Evolutionary conservation across 768 basidiomycete genomes (phyloP).

Genomic region (Auriscalpium orientale): DNA sequence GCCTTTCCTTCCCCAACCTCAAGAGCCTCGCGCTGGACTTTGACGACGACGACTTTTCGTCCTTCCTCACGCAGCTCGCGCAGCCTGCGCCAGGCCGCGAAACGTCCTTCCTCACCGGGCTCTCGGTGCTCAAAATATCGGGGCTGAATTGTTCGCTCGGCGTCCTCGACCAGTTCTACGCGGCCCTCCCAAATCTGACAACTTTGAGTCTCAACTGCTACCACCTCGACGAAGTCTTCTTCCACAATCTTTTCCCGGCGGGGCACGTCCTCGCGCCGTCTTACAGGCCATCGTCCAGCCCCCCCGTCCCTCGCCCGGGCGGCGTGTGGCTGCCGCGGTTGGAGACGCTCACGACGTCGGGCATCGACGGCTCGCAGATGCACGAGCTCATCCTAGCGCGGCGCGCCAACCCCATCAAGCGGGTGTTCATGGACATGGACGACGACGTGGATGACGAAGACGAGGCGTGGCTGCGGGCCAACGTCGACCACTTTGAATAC

Average conservation of each 20-base stretch:
- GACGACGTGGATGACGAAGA: slow-evolving; percentile 36
- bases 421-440: slow-evolving; percentile 36
- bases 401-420: slow-evolving; percentile 38
- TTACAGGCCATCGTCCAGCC: slow-evolving; percentile 5
- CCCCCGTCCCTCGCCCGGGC: background rate
- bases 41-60: slow-evolving; percentile 45
- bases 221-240: slow-evolving; percentile 24
- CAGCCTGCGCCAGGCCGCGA: slow-evolving; percentile 25
- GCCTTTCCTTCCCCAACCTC: slow-evolving; percentile 30
- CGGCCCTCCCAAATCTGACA: slow-evolving; percentile 40
- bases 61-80: slow-evolving; percentile 39
- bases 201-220: slow-evolving; percentile 33
- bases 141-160: slow-evolving; percentile 36
- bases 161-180: slow-evolving; percentile 32
- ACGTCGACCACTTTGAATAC: slow-evolving; percentile 44
- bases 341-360: slow-evolving; percentile 38
- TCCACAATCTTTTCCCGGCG: slow-evolving; percentile 10
- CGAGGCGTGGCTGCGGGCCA: slow-evolving; percentile 41
- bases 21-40: slow-evolving; percentile 42
- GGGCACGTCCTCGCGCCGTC: slow-evolving; percentile 6
- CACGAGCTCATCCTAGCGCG: slow-evolving; percentile 38
- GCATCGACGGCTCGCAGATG: slow-evolving; percentile 34
- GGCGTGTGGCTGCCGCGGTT: slow-evolving; percentile 43
- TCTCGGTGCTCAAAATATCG: slow-evolving; percentile 47
- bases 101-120: slow-evolving; percentile 37